These are phyloP conservation scores for Trichoderma afroharzianum DNA, from an alignment of 2,329 filamentous ascomycete genomes.

Conservation along the genomic window DNA sequence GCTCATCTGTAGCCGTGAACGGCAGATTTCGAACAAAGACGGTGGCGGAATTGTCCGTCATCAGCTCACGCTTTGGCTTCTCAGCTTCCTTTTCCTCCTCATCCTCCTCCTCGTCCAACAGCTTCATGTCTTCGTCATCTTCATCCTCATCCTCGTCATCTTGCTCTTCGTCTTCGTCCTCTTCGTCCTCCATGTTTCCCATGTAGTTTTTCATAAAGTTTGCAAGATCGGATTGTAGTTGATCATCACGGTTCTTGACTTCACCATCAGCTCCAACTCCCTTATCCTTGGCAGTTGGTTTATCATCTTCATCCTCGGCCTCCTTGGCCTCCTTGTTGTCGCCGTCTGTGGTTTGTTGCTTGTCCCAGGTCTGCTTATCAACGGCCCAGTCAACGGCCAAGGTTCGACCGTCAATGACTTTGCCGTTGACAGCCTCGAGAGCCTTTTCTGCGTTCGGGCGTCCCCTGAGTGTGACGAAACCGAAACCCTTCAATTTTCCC, in stretches of 20 bases:
- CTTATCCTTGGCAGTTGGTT: slow-evolving; percentile 30
- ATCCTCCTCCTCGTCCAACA: slow-evolving; percentile 34
- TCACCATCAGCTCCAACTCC: slow-evolving; percentile 27
- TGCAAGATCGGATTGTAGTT: slow-evolving; percentile 44
- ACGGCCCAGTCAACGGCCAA: slow-evolving; percentile 97
- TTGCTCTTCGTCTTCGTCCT: slow-evolving; percentile 45
- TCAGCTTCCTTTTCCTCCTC: slow-evolving; percentile 32
- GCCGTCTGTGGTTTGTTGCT: slow-evolving; percentile 47
- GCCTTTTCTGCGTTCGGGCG: slow-evolving; percentile 90
- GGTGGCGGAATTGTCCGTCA: slow-evolving; percentile 67
- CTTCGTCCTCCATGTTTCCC: slow-evolving; percentile 56
- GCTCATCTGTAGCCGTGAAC: slow-evolving; percentile 79
- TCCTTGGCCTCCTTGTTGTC: slow-evolving; percentile 33
- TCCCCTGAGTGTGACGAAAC: slow-evolving; percentile 84
- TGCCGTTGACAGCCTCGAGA: slow-evolving; percentile 81
- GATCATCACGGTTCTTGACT: slow-evolving; percentile 39
- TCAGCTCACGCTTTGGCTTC: slow-evolving; percentile 34
- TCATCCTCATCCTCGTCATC: slow-evolving; percentile 42
- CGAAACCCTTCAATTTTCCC: slow-evolving; percentile 78
- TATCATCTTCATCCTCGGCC: slow-evolving; percentile 26
- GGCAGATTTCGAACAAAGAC: slow-evolving; percentile 93
- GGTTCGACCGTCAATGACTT: slow-evolving; percentile 79
- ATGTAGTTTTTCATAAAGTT: slow-evolving; percentile 58
- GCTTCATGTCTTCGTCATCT: slow-evolving; percentile 32
- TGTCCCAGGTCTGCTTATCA: slow-evolving; percentile 81